Evolutionary conservation across 2,329 filamentous ascomycete genomes (phyloP).

Genomic region (Diaporthe eres): DNA sequence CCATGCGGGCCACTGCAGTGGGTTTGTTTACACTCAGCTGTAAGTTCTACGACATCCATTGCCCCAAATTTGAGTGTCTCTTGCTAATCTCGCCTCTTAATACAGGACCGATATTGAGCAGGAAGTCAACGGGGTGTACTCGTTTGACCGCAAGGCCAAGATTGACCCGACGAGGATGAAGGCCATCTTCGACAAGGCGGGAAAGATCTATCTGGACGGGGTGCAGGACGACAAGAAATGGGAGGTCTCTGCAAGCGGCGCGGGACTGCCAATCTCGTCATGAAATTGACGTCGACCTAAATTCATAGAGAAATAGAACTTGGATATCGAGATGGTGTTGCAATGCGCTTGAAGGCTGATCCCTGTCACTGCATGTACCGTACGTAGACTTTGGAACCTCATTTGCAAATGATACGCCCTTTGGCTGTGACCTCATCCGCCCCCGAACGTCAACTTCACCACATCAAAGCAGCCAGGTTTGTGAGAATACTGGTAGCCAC

Average conservation of each 20-base stretch:
- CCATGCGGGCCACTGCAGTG: slow-evolving; percentile 68
- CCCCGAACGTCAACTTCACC: slow-evolving; percentile 8
- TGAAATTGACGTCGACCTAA: not conserved
- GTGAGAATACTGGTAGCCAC: not conserved
- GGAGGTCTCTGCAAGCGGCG: slow-evolving; percentile 14
- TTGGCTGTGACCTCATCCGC: slow-evolving; percentile 4
- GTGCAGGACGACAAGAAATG: slow-evolving; percentile 31
- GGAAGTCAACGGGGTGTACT: slow-evolving; percentile 77
- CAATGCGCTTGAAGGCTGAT: not conserved
- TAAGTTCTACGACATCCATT: slow-evolving; percentile 52
- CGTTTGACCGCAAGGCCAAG: slow-evolving; percentile 73
- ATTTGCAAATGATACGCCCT: slow-evolving; percentile 21
- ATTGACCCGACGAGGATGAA: slow-evolving; percentile 70
- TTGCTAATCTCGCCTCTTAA: slow-evolving; percentile 32
- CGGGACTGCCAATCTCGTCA: slow-evolving; percentile 12
- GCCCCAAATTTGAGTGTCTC: not conserved
- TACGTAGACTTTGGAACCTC: too few relatives aligned
- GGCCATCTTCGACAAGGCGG: slow-evolving; percentile 68
- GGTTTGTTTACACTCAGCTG: slow-evolving; percentile 78
- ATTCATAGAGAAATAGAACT: not conserved
- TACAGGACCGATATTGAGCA: slow-evolving; percentile 73
- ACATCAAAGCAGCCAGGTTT: not conserved
- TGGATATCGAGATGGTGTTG: not conserved
- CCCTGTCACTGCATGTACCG: not conserved
- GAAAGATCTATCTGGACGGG: slow-evolving; percentile 57